Base-by-base conservation (phyloP, 2,329 filamentous ascomycete species). In the Phialophora tarda region DNA sequence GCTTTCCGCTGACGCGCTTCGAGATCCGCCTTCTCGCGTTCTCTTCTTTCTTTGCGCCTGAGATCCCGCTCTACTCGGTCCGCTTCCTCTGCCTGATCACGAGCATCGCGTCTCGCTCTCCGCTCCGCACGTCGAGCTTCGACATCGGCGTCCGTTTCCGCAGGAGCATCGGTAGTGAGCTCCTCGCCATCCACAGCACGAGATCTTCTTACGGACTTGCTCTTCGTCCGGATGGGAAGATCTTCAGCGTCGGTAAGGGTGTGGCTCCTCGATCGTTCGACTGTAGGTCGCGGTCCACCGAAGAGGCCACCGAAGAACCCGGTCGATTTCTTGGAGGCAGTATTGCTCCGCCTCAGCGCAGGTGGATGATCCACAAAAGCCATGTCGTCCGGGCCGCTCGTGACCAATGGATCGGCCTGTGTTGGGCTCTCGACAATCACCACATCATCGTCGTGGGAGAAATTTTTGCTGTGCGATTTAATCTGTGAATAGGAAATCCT, bases 101-200 rank as follows among this genome's bases (percentile, higher is more conserved):
- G 76, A 54, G 75, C 74, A 67, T 81, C 72, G 71, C 83, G 84
- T 59, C 82, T 84, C 1, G 86, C 83, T 63, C 84, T 85, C n/a
- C 89, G 86, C 64, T 87, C 87, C 32, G 86, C 86, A 53, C 84
- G 84, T 56, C 87, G 84, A 24, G 85, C 86, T 75, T 91, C 89
- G 28, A 83, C 80, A 12, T 89, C 86, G 32, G 83, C 81, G 17
- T 88, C 86, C 2, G 84, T 80, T 61, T 81, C 81, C 26, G 72
- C 77, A 47, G 82, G 81, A 30, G 83, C 84, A 14, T 80, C 79
- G 2, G 78, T 78, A 3, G 74, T 75, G 58, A 79, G 76, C 2
- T 76, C 83, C 47, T 86, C 85, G 48, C 76, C 79, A 64, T 82
- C 83, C 7, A 78, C 80, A 47, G 85, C 86, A 4, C 82, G 75